Evolutionary conservation across 2,329 filamentous ascomycete genomes (phyloP).

Genomic region (Neoarthrinium moseri): DNA sequence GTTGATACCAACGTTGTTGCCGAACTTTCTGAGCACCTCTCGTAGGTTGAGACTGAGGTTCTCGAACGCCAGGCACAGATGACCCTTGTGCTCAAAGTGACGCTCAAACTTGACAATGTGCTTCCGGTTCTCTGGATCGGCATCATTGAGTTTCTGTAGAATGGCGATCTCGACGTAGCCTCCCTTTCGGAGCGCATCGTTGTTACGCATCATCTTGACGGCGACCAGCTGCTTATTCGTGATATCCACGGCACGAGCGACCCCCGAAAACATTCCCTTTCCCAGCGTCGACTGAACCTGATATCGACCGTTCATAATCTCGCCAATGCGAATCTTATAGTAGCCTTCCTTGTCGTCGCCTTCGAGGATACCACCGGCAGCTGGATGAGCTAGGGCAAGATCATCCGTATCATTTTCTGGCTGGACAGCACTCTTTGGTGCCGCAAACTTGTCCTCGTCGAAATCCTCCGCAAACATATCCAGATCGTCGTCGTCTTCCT

Average conservation of each 20-base stretch:
- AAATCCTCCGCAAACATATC: constrained; percentile 91
- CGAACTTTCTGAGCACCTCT: constrained; percentile 93
- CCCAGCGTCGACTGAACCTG: constrained; percentile 85
- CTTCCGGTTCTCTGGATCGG: constrained; percentile 85
- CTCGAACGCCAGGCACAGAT: constrained; percentile 96
- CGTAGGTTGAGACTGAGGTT: constrained; percentile 90
- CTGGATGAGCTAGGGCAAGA: constrained; percentile 45
- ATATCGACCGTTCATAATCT: constrained; percentile 85
- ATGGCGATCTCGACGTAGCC: constrained; percentile 95
- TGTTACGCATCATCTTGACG: constrained; percentile 97
- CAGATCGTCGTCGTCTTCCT: constrained; percentile 67
- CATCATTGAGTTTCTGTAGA: constrained; percentile 78
- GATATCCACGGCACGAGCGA: constrained; percentile 83
- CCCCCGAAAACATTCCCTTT: constrained; percentile 94
- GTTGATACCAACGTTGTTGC: constrained; percentile 90
- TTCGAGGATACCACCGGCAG: constrained; percentile 76
- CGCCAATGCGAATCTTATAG: constrained; percentile 91
- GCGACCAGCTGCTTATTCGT: constrained; percentile 77
- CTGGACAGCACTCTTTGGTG: constrained; percentile 40
- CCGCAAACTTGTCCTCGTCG: constrained; percentile 63
- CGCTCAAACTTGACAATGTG: constrained; percentile 87
- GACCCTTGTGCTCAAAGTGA: constrained; percentile 89
- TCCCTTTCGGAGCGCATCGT: constrained; percentile 87
- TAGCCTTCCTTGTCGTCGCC: constrained; percentile 95
- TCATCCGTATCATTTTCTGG: constrained; percentile 38